Base-by-base conservation (phyloP, 495 filamentous ascomycete species). In the Aspergillus indologenus region DNA sequence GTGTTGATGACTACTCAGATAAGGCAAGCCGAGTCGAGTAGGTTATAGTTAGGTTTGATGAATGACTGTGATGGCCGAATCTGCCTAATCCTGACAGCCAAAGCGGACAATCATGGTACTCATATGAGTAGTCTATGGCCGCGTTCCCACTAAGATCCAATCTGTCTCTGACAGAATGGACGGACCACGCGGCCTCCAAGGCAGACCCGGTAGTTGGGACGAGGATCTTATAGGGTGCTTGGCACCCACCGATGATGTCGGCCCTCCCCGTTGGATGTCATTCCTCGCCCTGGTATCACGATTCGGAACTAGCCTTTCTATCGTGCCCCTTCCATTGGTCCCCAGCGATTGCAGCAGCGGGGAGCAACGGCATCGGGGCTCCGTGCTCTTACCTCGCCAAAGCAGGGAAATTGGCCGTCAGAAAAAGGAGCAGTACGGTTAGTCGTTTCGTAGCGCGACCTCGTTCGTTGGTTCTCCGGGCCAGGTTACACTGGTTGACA, bases 221-320 rank as follows among this genome's bases (percentile, higher is more conserved):
- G 20, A 29, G 17, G 23, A 18, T 31, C 48, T 29, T 24, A 51
- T 51, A 51, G 48, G 48, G 48, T 29, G 12, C 31, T 51, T 26
- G 24, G 29, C 48, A 51, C 48, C 48, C 48, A 51, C 48, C 18
- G 48, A 51, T 51, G 48, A 51, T 51, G 48, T 51, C 48, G 21
- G 29, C 48, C 18, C 22, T 51, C 15, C 17, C n/a, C 48, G 47
- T 50, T 23, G 22, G 47, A 26, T 22, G 24, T 24, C 47, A 17
- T 51, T 51, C 48, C 22, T 9, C 48, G 48, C 17, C 12, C 48
- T 51, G 22, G n/a, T 51, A 29, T 17, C 15, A 24, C 23, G 34
- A 40, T 40, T 40, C 34, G 34, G 34, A 40, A 40, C 34, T 40
- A 40, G 34, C 34, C 34, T 15, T 40, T 40, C 34, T 40, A 40